Conservation (phyloP, 345 rosid species). For the Gossypium arboreum region DNA sequence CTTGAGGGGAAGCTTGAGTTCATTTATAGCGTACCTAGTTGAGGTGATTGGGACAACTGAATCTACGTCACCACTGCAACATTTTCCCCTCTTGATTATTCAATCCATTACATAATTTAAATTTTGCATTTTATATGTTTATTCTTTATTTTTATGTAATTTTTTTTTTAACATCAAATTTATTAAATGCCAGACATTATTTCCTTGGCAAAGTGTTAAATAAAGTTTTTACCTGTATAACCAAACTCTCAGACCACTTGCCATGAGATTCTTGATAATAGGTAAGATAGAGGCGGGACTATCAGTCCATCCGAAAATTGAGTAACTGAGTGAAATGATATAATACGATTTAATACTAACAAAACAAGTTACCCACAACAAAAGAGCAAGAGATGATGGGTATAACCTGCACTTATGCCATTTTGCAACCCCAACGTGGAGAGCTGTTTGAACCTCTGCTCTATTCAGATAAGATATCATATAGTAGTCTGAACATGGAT, state of each 20-base stretch:
- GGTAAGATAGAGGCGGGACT: conserved; percentile 27
- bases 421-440: not conserved
- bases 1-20: conserved; percentile 19
- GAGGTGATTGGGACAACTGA: conserved; percentile 25
- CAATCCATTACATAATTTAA: no score
- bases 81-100: no score
- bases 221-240: conserved; percentile 29
- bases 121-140: no score
- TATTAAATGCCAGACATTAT: not conserved
- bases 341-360: not conserved
- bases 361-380: not conserved
- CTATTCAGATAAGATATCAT: not conserved
- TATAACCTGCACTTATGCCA: conserved; percentile 1
- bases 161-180: not conserved
- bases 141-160: no score
- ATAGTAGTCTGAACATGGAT: not conserved
- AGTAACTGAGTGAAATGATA: not conserved
- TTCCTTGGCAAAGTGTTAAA: no score
- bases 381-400: not conserved
- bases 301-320: not conserved
- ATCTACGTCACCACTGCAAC: conserved; percentile 27
- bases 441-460: conserved; percentile 2
- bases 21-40: conserved; percentile 18
- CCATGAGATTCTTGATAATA: conserved; percentile 34
- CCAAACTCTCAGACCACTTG: conserved; percentile 39